A percentile compares a stretch with the other conserved stretches of the same genome.
These are phyloP conservation scores for Elymus sibiricus DNA, from an alignment of 176 grass and related monocot genomes.

Conservation along the genomic window DNA sequence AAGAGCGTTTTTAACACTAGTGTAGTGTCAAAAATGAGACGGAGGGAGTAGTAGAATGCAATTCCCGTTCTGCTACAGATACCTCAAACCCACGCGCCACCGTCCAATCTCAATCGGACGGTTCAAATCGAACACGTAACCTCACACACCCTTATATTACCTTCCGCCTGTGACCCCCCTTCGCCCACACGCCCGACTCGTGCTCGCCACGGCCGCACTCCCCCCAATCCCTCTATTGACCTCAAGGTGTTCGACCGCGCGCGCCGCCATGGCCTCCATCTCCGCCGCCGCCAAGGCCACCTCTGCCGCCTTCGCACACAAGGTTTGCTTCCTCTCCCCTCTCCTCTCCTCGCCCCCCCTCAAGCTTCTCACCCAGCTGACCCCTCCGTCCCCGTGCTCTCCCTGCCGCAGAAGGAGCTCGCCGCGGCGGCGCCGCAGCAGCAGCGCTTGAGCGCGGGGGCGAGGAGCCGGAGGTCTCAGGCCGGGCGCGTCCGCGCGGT, in stretches of 20 bases:
- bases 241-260: conserved; percentile 25
- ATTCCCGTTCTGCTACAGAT: no score
- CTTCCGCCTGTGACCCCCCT: background rate
- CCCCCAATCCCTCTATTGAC: background rate
- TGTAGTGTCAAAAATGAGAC: no score
- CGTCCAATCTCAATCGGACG: conserved; percentile 14
- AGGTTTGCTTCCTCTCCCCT: background rate
- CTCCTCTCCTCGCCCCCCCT: background rate
- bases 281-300: conserved; percentile 34
- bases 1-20: no score
- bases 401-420: conserved; percentile 56
- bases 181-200: background rate
- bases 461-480: conserved; percentile 15
- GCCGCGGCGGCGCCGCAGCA: conserved; percentile 28
- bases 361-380: background rate
- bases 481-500: conserved; percentile 46
- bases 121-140: background rate
- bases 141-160: background rate
- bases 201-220: background rate
- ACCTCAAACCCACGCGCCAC: background rate
- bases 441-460: conserved; percentile 10
- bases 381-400: background rate
- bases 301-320: conserved; percentile 34
- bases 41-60: no score
- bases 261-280: conserved; percentile 42